phyloP scores from a whole-genome alignment of 768 basidiomycete species.

The Auricularia heimuer region DNA sequence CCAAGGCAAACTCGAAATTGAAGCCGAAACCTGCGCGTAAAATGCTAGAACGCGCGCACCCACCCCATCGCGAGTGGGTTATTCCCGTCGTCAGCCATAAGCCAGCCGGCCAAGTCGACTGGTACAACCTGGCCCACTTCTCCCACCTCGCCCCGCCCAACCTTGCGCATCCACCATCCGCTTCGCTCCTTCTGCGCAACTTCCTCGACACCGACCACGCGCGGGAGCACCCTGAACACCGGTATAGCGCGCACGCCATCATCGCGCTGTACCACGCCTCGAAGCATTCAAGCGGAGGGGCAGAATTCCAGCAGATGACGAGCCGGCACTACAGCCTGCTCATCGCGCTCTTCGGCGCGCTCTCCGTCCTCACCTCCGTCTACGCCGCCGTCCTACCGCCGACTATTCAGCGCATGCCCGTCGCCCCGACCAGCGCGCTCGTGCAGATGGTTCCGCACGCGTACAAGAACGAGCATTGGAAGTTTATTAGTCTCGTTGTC shows the following conservation, averaged over 20 bases:
- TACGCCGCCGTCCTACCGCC: constrained; percentile 8
- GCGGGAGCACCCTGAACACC: background rate
- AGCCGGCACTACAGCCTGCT: constrained; percentile 16
- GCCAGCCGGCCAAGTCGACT: no score
- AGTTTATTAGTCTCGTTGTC: constrained; percentile 35
- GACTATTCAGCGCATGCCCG: constrained; percentile 16
- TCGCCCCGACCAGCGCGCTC: constrained; percentile 23
- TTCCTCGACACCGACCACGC: background rate
- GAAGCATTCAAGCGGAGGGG: background rate
- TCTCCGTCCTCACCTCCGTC: constrained; percentile 28
- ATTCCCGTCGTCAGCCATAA: no score
- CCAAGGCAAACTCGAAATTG: no score
- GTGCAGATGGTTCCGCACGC: constrained; percentile 13
- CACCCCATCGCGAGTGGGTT: no score
- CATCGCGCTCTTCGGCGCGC: constrained; percentile 40
- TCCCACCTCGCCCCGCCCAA: background rate
- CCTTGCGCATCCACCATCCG: background rate
- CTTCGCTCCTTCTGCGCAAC: background rate
- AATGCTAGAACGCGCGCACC: no score
- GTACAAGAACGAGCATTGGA: constrained; percentile 31
- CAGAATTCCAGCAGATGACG: background rate
- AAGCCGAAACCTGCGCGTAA: no score
- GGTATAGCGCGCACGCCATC: background rate
- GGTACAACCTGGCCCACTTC: background rate
- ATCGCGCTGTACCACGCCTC: background rate